Conservation (phyloP, 2,329 filamentous ascomycete genomes). For the Pyricularia pennisetigena region DNA sequence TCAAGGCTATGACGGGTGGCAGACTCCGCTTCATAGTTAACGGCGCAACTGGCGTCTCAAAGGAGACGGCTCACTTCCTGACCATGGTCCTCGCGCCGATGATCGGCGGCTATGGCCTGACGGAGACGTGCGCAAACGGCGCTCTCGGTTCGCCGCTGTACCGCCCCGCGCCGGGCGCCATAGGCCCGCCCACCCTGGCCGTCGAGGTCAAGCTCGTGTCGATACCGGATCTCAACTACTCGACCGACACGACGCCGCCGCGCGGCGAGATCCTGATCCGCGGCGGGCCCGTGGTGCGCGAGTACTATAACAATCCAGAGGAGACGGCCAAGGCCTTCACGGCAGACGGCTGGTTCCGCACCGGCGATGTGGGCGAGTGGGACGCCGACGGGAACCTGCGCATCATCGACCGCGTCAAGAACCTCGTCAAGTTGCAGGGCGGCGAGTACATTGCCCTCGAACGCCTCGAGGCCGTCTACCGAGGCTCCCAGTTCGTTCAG, state of each 20-base stretch:
- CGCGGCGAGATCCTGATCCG: slow-evolving; percentile 92
- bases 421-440: slow-evolving; percentile 88
- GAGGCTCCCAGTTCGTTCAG: slow-evolving; percentile 64
- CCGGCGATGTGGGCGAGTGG: slow-evolving; percentile 90
- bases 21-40: slow-evolving; percentile 85
- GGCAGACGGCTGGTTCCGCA: slow-evolving; percentile 91
- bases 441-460: slow-evolving; percentile 97
- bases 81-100: slow-evolving; percentile 90
- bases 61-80: slow-evolving; percentile 81
- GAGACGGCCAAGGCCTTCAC: slow-evolving; percentile 74
- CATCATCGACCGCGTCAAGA: slow-evolving; percentile 96
- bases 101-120: slow-evolving; percentile 89
- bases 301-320: slow-evolving; percentile 78
- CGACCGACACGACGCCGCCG: slow-evolving; percentile 60
- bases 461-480: slow-evolving; percentile 88
- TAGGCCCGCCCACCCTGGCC: slow-evolving; percentile 68
- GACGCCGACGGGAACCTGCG: slow-evolving; percentile 68
- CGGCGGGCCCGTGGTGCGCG: slow-evolving; percentile 62
- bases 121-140: slow-evolving; percentile 82
- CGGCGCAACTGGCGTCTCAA: slow-evolving; percentile 82
- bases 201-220: slow-evolving; percentile 90
- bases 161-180: slow-evolving; percentile 67
- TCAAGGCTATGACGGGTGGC: slow-evolving; percentile 84
- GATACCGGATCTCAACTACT: slow-evolving; percentile 81
- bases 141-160: slow-evolving; percentile 75